phyloP scores from a whole-genome alignment of 2,329 filamentous ascomycete species.

The Ceratocystiopsis sp. region DNA sequence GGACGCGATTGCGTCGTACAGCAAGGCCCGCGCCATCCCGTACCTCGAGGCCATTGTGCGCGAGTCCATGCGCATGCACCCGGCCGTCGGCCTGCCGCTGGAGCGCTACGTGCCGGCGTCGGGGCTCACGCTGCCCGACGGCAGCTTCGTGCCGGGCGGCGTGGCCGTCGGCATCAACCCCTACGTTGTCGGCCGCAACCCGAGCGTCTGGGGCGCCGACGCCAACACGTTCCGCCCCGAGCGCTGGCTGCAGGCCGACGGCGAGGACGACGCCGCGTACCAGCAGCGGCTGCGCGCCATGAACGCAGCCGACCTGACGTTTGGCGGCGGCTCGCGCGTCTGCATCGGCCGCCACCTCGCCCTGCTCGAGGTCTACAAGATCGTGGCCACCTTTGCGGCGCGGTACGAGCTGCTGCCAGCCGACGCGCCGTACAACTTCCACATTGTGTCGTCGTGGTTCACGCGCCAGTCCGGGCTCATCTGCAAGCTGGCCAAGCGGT shows the following conservation, averaged over 20 bases:
- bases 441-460: slow-evolving; percentile 6
- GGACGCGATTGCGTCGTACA: not conserved
- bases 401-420: slow-evolving; percentile 18
- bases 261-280: slow-evolving; percentile 5
- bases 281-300: slow-evolving; percentile 18
- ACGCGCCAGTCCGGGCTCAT: slow-evolving; percentile 8
- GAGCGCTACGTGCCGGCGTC: slow-evolving; percentile 1
- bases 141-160: slow-evolving; percentile 5
- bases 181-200: slow-evolving; percentile 19
- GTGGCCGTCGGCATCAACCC: slow-evolving; percentile 18
- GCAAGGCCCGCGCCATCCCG: slow-evolving; percentile 13
- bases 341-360: slow-evolving; percentile 22
- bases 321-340: slow-evolving; percentile 22
- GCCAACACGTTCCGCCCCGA: slow-evolving; percentile 27
- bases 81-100: slow-evolving; percentile 8
- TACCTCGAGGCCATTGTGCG: slow-evolving; percentile 32
- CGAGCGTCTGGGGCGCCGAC: slow-evolving; percentile 25
- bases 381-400: slow-evolving; percentile 23
- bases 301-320: slow-evolving; percentile 21
- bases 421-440: slow-evolving; percentile 11
- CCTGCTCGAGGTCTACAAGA: slow-evolving; percentile 19
- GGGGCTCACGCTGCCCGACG: not conserved
- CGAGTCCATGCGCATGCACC: slow-evolving; percentile 28
- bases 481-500: slow-evolving; percentile 8
- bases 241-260: slow-evolving; percentile 23